Evolutionary conservation across 768 basidiomycete species (phyloP), one percentile per base, ranked within the genome.

Genomic region (Leccinum incarnatum): DNA sequence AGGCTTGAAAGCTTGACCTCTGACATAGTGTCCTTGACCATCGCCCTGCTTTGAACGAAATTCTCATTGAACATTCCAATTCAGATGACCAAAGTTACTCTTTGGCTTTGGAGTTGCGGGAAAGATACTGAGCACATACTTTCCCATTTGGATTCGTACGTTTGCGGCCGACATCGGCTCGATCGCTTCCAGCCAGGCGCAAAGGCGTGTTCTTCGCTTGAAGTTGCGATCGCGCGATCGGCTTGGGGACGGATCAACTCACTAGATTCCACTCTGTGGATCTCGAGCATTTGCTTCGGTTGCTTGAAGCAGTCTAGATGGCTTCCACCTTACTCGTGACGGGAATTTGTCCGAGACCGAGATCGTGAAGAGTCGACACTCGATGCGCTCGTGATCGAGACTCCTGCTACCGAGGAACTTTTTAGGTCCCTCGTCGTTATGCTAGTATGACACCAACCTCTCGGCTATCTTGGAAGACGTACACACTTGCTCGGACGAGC

Each of bases 1-100:
- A 76, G 15, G n/a, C 40, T n/a, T 19, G 40, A 42, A 42, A 51
- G 51, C 57, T 27, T 62, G 51, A 58, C 12, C 12, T 48, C 45
- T 8, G 25, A 19, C 30, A 47, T 15, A 27, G 8, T 27, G 23
- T 55, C 34, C 11, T 27, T 49, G 36, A 27, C 9, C 40, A n/a
- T 37, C 14, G 2, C 23, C 8, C 5, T 23, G n/a, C 55, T 54
- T 29, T 51, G 54, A 53, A 54, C 51, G 45, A 63, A 52, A 51
- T 1, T 47, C 25, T 30, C 37, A 36, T 40, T 3, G 37, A 37
- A 40, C 37, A n/a, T 37, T 52, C 8, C 27, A 36, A 36, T 14
- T 23, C 40, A 4, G 9, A 42, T 42, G 37, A 1, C 17, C 25
- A 25, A 25, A 25, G 25, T 10, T n/a, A 4, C n/a, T 2, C 2